Base-by-base conservation (phyloP, 108 stramenopile genomes). In the Pinguiococcus pyrenoidosus region DNA sequence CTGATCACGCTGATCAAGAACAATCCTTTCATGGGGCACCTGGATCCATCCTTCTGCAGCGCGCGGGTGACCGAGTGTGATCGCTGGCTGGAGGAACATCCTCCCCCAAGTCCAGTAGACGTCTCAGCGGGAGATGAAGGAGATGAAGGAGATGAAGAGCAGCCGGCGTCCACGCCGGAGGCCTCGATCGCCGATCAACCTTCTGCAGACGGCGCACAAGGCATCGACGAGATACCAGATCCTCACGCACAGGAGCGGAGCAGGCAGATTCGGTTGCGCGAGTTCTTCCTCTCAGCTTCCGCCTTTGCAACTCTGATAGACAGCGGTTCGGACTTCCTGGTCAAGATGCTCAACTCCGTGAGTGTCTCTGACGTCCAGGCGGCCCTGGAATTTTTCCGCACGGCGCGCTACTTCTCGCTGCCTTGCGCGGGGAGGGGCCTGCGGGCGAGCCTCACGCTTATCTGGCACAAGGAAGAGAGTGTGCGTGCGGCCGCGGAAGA, bases 11-110 rank as follows among this genome's bases (percentile, higher is more conserved):
- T 85, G 14, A 63, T 97, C 12, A 90, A 89, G 59, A 75, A 86
- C 59, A 97, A 97, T 59, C 96, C 92, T 0, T 97, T 71, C 75
- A 74, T 75, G 71, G 84, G 82, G 43, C 60, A 68, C 29, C 76
- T 97, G 28, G 84, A 92, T 57, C 85, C 87, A 0, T 64, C 51
- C 36, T 77, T 79, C 23, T 89, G 85, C 62, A 49, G 49, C 9
- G 62, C 55, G 36, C 9, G 46, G 8, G 21, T 23, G n/a, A 3
- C 1, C 16, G 44, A 44, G 12, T 21, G 23, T 1, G 4, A 5
- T 12, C 5, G 2, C 26, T 18, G 16, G 20, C 22, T 36, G 27
- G 2, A 7, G 0, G 51, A 39, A 7, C 38, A 18, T 29, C 39
- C 10, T 6, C 10, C 39, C 9, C 16, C 40, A 12, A 3, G 30